A percentile compares a stretch with the other conserved stretches of the same genome.
Evolutionary conservation across 2,329 filamentous ascomycete genomes (phyloP).

Genomic region (Rhynchosporium secalis): DNA sequence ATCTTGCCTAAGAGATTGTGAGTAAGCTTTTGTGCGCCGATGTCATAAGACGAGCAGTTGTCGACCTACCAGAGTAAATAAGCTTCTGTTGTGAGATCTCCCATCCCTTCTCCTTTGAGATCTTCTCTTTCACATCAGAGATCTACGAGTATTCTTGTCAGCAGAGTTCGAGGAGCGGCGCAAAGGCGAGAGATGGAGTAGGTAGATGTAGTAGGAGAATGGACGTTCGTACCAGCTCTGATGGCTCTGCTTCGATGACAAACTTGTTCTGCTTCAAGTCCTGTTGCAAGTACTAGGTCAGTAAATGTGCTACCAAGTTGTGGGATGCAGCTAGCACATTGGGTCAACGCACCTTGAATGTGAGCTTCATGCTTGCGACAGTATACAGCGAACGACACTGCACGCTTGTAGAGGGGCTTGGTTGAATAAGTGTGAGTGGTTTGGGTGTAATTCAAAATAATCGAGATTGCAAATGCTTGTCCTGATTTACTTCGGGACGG

Average conservation of each 20-base stretch:
- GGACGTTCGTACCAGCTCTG: slow-evolving; percentile 71
- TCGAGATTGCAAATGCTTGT: not conserved
- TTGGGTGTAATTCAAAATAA: not conserved
- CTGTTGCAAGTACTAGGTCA: slow-evolving; percentile 49
- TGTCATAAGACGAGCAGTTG: not conserved
- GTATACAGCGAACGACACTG: slow-evolving; percentile 18
- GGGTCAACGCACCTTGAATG: slow-evolving; percentile 60
- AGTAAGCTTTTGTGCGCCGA: slow-evolving; percentile 28
- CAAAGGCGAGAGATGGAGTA: not conserved
- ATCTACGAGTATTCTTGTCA: slow-evolving; percentile 56
- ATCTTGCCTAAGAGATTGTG: slow-evolving; percentile 75
- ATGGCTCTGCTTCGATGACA: slow-evolving; percentile 88
- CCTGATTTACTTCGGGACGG: not conserved
- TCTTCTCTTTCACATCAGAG: slow-evolving; percentile 88
- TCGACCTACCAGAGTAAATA: slow-evolving; percentile 84
- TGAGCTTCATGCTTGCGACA: slow-evolving; percentile 63
- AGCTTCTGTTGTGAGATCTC: slow-evolving; percentile 88
- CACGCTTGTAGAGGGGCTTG: not conserved
- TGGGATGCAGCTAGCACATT: slow-evolving; percentile 23
- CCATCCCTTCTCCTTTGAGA: slow-evolving; percentile 90
- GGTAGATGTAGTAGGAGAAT: slow-evolving; percentile 5
- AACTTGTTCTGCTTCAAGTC: slow-evolving; percentile 99
- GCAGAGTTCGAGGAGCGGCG: slow-evolving; percentile 4
- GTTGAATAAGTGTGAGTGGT: not conserved
- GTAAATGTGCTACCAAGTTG: slow-evolving; percentile 31